Conservation (phyloP, 768 basidiomycete species). For the Paxillus ammoniavirescens region DNA sequence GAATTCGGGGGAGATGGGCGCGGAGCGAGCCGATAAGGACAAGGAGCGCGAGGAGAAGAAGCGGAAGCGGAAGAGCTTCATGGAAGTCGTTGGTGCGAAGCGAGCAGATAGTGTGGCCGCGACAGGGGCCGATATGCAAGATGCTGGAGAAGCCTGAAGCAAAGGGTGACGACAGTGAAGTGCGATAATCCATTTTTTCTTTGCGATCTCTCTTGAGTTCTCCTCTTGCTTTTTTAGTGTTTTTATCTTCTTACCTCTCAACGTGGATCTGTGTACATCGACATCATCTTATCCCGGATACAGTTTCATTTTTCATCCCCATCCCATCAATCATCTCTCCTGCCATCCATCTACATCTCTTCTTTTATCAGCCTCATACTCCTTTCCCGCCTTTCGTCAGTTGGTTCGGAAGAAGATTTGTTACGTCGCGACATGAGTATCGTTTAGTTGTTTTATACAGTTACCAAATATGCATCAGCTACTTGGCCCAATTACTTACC, state of each 20-base stretch:
- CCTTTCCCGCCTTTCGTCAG: too few species aligned
- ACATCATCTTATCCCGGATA: constrained; percentile 14
- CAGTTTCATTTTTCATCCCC: constrained; percentile 4
- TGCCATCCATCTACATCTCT: constrained; percentile 4
- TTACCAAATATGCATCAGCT: not conserved
- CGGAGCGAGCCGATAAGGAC: constrained; percentile 48
- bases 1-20: constrained; percentile 48
- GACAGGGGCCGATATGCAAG: constrained; percentile 26
- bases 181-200: not conserved
- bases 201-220: constrained; percentile 8
- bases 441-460: constrained; percentile 21
- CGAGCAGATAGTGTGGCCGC: constrained; percentile 34
- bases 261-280: constrained; percentile 8
- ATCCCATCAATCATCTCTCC: constrained; percentile 13
- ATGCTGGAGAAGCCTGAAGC: constrained; percentile 9
- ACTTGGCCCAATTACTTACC: not conserved
- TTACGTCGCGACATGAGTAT: constrained; percentile 1
- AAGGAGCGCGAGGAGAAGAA: constrained; percentile 58
- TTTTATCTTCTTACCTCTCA: not conserved
- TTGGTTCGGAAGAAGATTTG: not conserved
- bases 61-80: constrained; percentile 59
- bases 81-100: constrained; percentile 36
- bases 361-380: not conserved
- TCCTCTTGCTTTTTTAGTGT: not conserved
- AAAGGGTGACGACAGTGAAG: not conserved